Percentiles rank a stretch among this genome's conserved stretches.
These are phyloP conservation scores for Lachnellula cervina DNA, from an alignment of 2,329 filamentous ascomycete species.

Conservation along the genomic window DNA sequence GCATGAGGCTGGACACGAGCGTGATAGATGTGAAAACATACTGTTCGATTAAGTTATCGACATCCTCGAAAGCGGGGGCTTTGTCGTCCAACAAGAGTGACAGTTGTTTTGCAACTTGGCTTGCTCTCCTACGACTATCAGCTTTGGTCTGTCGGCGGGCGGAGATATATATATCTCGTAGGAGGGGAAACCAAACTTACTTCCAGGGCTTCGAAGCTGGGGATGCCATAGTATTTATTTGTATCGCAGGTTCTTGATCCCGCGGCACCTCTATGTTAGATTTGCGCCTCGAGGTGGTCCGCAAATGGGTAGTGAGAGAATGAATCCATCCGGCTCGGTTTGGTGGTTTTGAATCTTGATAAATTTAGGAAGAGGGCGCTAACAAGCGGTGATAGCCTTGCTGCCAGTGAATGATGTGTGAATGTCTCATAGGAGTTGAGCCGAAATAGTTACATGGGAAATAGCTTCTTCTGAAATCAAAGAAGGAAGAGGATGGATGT, in stretches of 20 bases:
- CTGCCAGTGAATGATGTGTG: too few relatives aligned
- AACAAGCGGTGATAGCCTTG: too few relatives aligned
- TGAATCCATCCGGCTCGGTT: constrained; percentile 24
- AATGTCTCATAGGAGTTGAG: too few relatives aligned
- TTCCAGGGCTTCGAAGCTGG: constrained; percentile 45
- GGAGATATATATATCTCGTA: background rate
- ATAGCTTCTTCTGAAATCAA: too few relatives aligned
- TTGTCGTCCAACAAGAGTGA: constrained; percentile 43
- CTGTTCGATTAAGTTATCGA: constrained; percentile 34
- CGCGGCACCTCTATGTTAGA: constrained; percentile 53
- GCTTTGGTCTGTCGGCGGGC: background rate
- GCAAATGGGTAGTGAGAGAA: constrained; percentile 23
- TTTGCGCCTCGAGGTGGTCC: constrained; percentile 42
- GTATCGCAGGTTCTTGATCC: constrained; percentile 32
- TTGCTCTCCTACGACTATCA: constrained; percentile 34
- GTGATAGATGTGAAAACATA: constrained; percentile 12
- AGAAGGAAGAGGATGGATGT: too few relatives aligned
- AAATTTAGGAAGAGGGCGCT: too few relatives aligned
- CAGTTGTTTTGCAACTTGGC: constrained; percentile 45
- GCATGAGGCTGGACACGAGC: too few relatives aligned
- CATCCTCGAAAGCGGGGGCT: constrained; percentile 43
- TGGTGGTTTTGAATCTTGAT: too few relatives aligned
- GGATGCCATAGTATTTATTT: constrained; percentile 24
- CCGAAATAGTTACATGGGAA: too few relatives aligned
- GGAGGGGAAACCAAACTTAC: constrained; percentile 36